Percentiles rank a stretch among this genome's conserved stretches.
phyloP scores from a whole-genome alignment of 768 basidiomycete species.

The Artomyces pyxidatus region DNA sequence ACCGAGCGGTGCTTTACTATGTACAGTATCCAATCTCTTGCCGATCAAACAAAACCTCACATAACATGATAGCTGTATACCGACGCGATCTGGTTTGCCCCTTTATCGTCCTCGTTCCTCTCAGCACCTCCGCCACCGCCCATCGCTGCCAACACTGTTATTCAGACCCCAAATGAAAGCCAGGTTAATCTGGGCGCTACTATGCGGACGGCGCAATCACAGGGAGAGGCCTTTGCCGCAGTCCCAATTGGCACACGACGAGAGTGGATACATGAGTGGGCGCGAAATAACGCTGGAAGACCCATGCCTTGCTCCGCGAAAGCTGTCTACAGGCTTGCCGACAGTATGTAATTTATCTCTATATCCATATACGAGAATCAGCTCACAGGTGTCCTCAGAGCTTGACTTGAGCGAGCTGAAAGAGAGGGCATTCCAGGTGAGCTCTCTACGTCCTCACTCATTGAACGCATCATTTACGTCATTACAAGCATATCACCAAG shows the following conservation, averaged over 20 bases:
- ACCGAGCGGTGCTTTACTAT: conserved; percentile 68
- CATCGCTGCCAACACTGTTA: conserved; percentile 4
- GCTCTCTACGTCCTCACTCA: background rate
- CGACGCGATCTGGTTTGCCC: conserved; percentile 76
- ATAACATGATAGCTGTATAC: conserved; percentile 65
- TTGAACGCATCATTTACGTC: background rate
- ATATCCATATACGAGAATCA: background rate
- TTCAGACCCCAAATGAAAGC: conserved; percentile 26
- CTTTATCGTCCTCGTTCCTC: conserved; percentile 64
- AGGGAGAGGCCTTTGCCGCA: conserved; percentile 13
- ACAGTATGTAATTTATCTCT: conserved; percentile 43
- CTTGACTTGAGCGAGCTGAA: conserved; percentile 67
- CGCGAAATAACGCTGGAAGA: conserved; percentile 45
- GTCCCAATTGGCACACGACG: conserved; percentile 31
- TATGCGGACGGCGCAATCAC: conserved; percentile 11
- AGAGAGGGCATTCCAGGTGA: conserved; percentile 55
- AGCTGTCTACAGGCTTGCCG: conserved; percentile 76
- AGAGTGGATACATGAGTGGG: conserved; percentile 75
- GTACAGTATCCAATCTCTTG: conserved; percentile 27
- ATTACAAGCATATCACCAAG: conserved; percentile 59
- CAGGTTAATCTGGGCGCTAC: conserved; percentile 22
- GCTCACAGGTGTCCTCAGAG: conserved; percentile 30
- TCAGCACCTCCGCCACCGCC: conserved; percentile 13
- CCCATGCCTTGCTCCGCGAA: conserved; percentile 79
- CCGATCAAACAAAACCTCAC: background rate